A percentile compares a stretch with the other conserved stretches of the same genome.
Conservation (phyloP, 2,329 filamentous ascomycete genomes). For the Aspergillus ibericus region DNA sequence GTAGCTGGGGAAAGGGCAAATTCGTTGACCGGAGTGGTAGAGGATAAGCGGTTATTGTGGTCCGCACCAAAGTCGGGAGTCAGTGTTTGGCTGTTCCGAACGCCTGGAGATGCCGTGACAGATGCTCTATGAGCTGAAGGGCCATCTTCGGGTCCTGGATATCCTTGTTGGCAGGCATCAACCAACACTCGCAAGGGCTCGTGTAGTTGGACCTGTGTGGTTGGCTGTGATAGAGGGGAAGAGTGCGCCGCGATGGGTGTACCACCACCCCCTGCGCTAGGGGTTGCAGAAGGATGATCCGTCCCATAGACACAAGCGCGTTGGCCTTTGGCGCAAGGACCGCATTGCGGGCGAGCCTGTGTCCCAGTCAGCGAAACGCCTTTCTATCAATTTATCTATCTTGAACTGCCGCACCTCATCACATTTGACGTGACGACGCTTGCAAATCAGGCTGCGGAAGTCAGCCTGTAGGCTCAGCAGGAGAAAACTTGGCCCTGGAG, state of each 20-base stretch:
- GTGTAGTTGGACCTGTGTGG: constrained; percentile 4
- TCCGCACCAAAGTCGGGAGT: constrained; percentile 8
- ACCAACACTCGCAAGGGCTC: constrained; percentile 21
- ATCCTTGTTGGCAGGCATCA: constrained; percentile 24
- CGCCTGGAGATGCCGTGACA: constrained; percentile 1
- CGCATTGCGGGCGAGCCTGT: constrained; percentile 26
- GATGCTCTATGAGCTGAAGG: constrained; percentile 8
- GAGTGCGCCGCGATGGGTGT: not conserved
- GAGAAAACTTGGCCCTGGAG: not conserved
- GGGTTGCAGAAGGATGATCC: not conserved
- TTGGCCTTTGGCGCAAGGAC: constrained; percentile 29
- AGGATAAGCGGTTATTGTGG: not conserved
- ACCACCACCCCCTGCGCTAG: not conserved
- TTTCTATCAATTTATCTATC: not conserved
- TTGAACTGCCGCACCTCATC: constrained; percentile 26
- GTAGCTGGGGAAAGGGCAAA: constrained; percentile 29
- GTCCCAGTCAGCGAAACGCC: not conserved
- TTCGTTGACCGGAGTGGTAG: constrained; percentile 8
- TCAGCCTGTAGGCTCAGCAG: constrained; percentile 4
- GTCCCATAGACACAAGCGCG: constrained; percentile 25
- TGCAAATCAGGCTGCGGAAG: constrained; percentile 26
- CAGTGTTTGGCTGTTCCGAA: not conserved
- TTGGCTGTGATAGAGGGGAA: not conserved
- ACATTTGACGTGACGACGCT: constrained; percentile 33
- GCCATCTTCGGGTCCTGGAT: constrained; percentile 9